phyloP scores from a whole-genome alignment of 345 rosid species.

The Corchorus olitorius region DNA sequence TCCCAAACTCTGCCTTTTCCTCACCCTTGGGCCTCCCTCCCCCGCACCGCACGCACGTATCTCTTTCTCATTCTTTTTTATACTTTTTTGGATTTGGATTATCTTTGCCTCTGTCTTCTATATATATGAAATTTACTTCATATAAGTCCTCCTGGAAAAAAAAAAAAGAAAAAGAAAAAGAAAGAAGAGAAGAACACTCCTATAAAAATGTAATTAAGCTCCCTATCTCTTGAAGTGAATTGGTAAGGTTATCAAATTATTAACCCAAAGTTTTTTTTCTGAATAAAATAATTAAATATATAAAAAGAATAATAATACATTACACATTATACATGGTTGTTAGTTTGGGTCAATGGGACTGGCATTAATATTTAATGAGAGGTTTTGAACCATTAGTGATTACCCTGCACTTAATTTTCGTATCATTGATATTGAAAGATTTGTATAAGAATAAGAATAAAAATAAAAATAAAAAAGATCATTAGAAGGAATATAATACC shows the following conservation, averaged over 20 bases:
- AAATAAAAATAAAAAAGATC: background rate
- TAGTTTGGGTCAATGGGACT: conserved; percentile 22
- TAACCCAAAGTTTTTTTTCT: background rate
- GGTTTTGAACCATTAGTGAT: background rate
- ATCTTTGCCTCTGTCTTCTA: background rate
- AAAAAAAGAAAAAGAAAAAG: background rate
- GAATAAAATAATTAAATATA: background rate
- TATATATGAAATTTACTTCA: too few relatives aligned
- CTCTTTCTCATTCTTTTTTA: conserved; percentile 14
- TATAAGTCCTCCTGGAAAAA: too few relatives aligned
- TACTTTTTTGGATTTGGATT: background rate
- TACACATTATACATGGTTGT: background rate
- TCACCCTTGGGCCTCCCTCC: background rate
- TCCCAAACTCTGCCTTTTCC: conserved; percentile 15
- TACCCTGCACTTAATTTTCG: conserved; percentile 26
- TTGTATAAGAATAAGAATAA: background rate
- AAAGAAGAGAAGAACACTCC: background rate
- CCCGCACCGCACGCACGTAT: conserved; percentile 31
- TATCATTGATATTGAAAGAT: conserved; percentile 24
- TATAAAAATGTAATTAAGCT: too few relatives aligned
- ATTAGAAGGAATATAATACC: too few relatives aligned
- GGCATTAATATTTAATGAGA: background rate
- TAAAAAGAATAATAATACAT: background rate
- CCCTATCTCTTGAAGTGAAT: too few relatives aligned
- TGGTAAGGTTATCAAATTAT: too few relatives aligned